Evolutionary conservation across 148 eudicot species (phyloP).

Genomic region (Spergularia marina): DNA sequence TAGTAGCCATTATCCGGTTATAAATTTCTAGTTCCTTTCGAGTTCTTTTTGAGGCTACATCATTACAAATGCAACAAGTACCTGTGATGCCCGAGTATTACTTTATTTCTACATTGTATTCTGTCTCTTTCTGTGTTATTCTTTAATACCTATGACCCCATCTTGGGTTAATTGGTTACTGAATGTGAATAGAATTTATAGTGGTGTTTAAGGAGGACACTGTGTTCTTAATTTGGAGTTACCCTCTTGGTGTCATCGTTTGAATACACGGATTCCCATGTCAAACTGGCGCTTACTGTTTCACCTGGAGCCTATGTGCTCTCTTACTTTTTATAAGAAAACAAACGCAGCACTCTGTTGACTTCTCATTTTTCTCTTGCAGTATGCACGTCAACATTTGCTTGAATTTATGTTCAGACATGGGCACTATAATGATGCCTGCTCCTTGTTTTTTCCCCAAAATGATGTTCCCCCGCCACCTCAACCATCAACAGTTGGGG

Average conservation of each 20-base stretch:
- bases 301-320: no score
- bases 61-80: no score
- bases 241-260: neutral
- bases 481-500: slow-evolving; percentile 61
- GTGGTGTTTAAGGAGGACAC: neutral
- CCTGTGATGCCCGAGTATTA: no score
- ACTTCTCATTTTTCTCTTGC: slow-evolving; percentile 31
- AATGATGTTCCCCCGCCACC: slow-evolving; percentile 69
- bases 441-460: slow-evolving; percentile 79
- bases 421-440: slow-evolving; percentile 85
- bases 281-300: no score
- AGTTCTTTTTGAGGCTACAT: neutral
- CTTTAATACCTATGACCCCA: neutral
- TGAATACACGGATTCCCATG: neutral
- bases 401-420: slow-evolving; percentile 92
- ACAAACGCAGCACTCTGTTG: neutral
- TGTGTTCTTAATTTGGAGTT: no score
- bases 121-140: no score
- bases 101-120: no score
- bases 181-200: neutral
- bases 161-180: neutral
- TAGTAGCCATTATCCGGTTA: no score
- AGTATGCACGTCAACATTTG: slow-evolving; percentile 87
- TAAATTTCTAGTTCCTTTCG: neutral
- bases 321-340: no score